A percentile compares a stretch with the other conserved stretches of the same genome.
Evolutionary conservation across 176 grass and related monocot genomes (phyloP).

Genomic region (Juncus effusus): DNA sequence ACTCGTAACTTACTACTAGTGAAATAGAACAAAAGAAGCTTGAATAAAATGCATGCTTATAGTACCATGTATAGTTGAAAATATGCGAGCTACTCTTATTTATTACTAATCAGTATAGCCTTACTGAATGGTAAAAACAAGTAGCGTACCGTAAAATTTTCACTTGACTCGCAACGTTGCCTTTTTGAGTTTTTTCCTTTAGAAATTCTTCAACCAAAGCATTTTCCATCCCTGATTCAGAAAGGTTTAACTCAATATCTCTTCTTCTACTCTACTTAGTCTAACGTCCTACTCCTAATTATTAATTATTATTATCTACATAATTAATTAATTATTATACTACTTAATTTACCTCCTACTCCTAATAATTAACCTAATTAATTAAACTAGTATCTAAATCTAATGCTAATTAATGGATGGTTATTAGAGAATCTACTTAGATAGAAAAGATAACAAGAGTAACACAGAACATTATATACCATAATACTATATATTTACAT

Average conservation of each 20-base stretch:
- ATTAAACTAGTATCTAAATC: constrained; percentile 6
- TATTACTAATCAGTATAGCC: too few species aligned
- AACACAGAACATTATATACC: too few species aligned
- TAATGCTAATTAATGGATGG: constrained; percentile 15
- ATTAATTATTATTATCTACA: constrained; percentile 46
- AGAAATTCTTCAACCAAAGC: constrained; percentile 33
- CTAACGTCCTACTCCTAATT: too few species aligned
- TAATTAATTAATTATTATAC: constrained; percentile 35
- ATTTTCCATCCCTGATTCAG: constrained; percentile 35
- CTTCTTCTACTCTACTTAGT: neutral
- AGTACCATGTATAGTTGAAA: too few species aligned
- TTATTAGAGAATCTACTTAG: neutral
- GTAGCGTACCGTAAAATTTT: too few species aligned
- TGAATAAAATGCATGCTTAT: too few species aligned
- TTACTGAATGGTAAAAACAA: too few species aligned
- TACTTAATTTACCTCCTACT: constrained; percentile 32
- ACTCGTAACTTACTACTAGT: too few species aligned
- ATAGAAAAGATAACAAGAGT: neutral
- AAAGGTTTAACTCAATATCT: constrained; percentile 32
- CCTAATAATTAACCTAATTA: constrained; percentile 20
- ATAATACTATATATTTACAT: too few species aligned
- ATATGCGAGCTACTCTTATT: too few species aligned
- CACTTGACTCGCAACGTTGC: neutral
- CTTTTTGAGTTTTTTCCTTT: constrained; percentile 25
- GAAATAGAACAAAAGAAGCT: too few species aligned